Percentiles rank a stretch among this genome's conserved stretches.
These are phyloP conservation scores for Phytophthora pistaciae DNA, from an alignment of 352 stramenopile genomes.

Conservation along the genomic window DNA sequence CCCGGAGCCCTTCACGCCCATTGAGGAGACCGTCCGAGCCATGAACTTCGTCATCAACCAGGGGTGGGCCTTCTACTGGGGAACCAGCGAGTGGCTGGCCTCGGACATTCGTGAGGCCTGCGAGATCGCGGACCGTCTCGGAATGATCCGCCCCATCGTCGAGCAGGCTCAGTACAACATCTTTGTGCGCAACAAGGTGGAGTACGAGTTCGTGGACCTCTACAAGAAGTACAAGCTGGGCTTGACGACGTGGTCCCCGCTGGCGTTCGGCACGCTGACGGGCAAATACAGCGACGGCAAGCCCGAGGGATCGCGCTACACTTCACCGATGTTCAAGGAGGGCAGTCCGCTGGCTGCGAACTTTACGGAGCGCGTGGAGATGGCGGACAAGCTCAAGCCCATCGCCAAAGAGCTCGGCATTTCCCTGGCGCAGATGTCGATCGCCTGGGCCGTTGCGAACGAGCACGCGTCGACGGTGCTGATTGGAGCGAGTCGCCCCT, in stretches of 20 bases:
- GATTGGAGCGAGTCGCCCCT: neutral
- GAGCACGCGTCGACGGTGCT: constrained; percentile 4
- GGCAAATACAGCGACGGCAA: constrained; percentile 20
- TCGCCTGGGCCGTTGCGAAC: constrained; percentile 13
- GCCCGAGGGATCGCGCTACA: constrained; percentile 24
- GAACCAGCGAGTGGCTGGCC: constrained; percentile 64
- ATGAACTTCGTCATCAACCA: constrained; percentile 63
- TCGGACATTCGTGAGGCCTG: constrained; percentile 63
- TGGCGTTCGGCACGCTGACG: constrained; percentile 2
- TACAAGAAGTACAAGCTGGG: constrained; percentile 34
- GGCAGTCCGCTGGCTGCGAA: neutral
- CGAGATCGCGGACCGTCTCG: constrained; percentile 46
- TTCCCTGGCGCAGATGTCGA: constrained; percentile 13
- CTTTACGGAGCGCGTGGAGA: constrained; percentile 6
- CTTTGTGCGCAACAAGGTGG: constrained; percentile 49
- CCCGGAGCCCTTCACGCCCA: constrained; percentile 50
- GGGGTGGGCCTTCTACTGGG: constrained; percentile 65
- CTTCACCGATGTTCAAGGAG: constrained; percentile 31
- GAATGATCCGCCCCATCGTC: constrained; percentile 37
- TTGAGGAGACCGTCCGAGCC: constrained; percentile 65
- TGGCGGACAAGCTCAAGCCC: constrained; percentile 16
- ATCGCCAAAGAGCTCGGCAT: constrained; percentile 15
- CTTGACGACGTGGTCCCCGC: constrained; percentile 12
- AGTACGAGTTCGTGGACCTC: constrained; percentile 27
- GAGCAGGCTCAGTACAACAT: constrained; percentile 67